Conservation (phyloP, 345 rosid genomes). For the Ailanthus altissimus region DNA sequence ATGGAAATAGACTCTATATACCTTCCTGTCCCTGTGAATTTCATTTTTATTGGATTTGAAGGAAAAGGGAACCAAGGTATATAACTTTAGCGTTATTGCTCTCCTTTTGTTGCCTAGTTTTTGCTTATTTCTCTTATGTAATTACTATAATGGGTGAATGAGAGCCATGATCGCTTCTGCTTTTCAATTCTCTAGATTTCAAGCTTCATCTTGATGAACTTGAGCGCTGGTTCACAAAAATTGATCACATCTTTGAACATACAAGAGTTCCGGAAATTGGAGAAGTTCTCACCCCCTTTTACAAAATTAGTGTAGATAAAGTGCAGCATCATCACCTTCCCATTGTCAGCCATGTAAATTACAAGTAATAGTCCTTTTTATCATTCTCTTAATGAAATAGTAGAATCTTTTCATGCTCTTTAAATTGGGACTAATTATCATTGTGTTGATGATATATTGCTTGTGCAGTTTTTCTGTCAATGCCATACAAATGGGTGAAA, state of each 20-base stretch:
- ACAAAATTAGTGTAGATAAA: constrained; percentile 65
- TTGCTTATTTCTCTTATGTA: background rate
- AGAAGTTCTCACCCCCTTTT: constrained; percentile 73
- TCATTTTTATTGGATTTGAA: constrained; percentile 92
- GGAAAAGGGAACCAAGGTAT: constrained; percentile 97
- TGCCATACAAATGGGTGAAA: constrained; percentile 89
- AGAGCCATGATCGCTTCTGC: constrained; percentile 19
- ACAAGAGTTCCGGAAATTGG: constrained; percentile 75
- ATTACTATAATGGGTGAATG: constrained; percentile 11
- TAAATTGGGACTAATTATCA: background rate
- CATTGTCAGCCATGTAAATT: constrained; percentile 66
- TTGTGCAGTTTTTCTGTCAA: constrained; percentile 83
- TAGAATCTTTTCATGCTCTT: background rate
- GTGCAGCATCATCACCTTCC: constrained; percentile 74
- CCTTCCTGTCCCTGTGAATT: constrained; percentile 92
- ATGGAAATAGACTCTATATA: constrained; percentile 86
- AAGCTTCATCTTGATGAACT: constrained; percentile 83
- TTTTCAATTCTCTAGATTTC: constrained; percentile 50
- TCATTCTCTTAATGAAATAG: background rate
- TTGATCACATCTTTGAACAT: constrained; percentile 91
- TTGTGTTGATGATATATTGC: constrained; percentile 15
- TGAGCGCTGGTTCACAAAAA: constrained; percentile 90
- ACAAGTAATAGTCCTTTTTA: constrained; percentile 59
- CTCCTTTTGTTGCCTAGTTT: background rate
- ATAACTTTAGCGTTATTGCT: background rate